Conservation (phyloP, 108 stramenopile genomes). For the Nitzschia sp. region DNA sequence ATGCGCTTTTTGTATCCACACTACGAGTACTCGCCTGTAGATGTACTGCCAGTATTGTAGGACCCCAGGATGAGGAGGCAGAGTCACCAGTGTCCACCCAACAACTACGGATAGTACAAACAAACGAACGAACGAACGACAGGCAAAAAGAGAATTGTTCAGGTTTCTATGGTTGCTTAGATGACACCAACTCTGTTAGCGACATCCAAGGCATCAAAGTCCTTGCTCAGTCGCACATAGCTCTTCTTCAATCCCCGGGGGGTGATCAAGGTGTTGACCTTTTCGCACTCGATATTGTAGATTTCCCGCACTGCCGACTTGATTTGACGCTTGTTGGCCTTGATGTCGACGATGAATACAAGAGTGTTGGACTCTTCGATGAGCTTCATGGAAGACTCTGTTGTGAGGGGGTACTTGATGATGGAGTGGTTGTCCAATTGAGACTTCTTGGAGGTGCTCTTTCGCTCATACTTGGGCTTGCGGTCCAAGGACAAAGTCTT, state of each 20-base stretch:
- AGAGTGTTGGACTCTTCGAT: conserved; percentile 99
- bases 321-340: conserved; percentile 99
- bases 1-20: too few species aligned
- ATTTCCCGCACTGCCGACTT: conserved; percentile 96
- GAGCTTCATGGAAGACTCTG: conserved; percentile 99
- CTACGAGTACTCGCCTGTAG: too few species aligned
- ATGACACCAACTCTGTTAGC: conserved; percentile 99
- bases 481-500: conserved; percentile 85
- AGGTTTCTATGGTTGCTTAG: conserved; percentile 18
- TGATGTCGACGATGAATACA: conserved; percentile 99
- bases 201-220: conserved; percentile 98
- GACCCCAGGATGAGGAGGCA: too few species aligned
- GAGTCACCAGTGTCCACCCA: too few species aligned
- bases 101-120: too few species aligned
- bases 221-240: conserved; percentile 96
- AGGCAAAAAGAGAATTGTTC: too few species aligned
- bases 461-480: conserved; percentile 88
- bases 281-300: conserved; percentile 95
- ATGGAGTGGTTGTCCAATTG: conserved; percentile 81
- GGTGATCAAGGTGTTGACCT: conserved; percentile 99
- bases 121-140: too few species aligned
- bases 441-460: conserved; percentile 79
- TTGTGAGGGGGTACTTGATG: conserved; percentile 98
- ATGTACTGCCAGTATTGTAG: too few species aligned
- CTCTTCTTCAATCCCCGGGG: conserved; percentile 99